Evolutionary conservation across 805 yeast genomes (phyloP), one percentile per base, ranked within the genome.

Genomic region (Wickerhamomyces rabaulensis): DNA sequence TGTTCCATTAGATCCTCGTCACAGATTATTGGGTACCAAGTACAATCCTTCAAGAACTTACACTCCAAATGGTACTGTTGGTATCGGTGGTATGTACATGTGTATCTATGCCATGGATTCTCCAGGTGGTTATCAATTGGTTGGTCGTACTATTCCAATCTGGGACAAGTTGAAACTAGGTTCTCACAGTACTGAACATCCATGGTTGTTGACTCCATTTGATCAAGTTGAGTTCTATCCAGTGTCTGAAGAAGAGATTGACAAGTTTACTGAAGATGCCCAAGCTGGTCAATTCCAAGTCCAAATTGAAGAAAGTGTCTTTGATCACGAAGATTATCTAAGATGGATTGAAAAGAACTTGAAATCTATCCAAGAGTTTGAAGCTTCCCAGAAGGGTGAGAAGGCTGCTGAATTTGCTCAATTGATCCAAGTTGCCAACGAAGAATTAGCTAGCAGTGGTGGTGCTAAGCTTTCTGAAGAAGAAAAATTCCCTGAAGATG

Each of bases 71-170:
- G 99, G 99, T 56, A 87, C 94, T 33, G 98, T 92, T 51, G 99
- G 99, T 61, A 84, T 94, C 63, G 99, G 99, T 52, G 98, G 99
- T 57, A 89, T 86, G 87, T 94, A 90, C 76, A 91, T 92, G 98
- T 92, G 98, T 72, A 91, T 92, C 57, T 92, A 92, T 68, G 89
- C 98, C 27, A 91, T 92, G 92, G 66, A 62, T 41, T 89, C 97
- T 22, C 99, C 99, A 41, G 99, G 99, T 69, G 99, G 99, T 27
- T 92, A 92, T 69, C 98, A 92, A 70, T 76, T 92, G 57, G 92
- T 90, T 52, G 99, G 98, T 47, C 80, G 98, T 63, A 92, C 99
- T 10, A 82, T 94, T 54, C 98, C 98, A 45, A 91, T 92, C 57
- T 92, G 99, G 99, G 99, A 92, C 65, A 91, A 89, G 70, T 76